These are phyloP conservation scores for Linnemannia elongata DNA, from an alignment of 192 early-diverging fungal species.

Conservation along the genomic window DNA sequence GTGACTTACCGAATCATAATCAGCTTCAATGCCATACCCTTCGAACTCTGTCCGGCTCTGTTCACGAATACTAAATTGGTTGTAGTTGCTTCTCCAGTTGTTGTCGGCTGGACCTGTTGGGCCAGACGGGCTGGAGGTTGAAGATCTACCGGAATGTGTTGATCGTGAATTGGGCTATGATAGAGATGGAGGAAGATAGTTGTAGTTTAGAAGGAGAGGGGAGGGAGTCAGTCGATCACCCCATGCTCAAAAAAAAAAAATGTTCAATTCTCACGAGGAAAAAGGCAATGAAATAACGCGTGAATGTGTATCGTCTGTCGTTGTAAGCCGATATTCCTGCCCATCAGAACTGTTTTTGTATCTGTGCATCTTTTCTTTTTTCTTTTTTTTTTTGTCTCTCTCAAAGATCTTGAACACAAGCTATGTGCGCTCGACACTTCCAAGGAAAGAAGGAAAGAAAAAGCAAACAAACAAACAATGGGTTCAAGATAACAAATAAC, in stretches of 20 bases:
- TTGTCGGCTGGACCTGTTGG: conserved; percentile 10
- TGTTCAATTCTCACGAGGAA: conserved; percentile 7
- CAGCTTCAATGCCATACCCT: conserved; percentile 31
- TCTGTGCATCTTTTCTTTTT: not conserved
- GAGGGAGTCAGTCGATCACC: not conserved
- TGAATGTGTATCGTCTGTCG: not conserved
- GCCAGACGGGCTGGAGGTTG: conserved; percentile 11
- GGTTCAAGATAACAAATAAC: not conserved
- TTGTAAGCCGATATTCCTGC: not conserved
- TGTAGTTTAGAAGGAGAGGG: not conserved
- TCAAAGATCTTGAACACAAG: conserved; percentile 28
- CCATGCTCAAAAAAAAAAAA: conserved; percentile 6
- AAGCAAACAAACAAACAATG: not conserved
- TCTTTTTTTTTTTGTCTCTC: not conserved
- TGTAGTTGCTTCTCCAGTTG: conserved; percentile 32
- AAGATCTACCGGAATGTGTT: conserved; percentile 26
- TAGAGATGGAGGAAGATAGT: not conserved
- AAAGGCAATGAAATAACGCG: not conserved
- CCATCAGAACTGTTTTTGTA: not conserved
- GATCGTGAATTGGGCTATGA: conserved; percentile 32
- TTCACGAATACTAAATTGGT: conserved; percentile 41
- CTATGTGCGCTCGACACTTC: conserved; percentile 20
- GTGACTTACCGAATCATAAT: conserved; percentile 33
- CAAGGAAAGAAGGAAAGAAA: not conserved
- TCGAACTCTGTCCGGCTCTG: conserved; percentile 39